Conservation (phyloP, 495 filamentous ascomycete genomes). For the Penicillium diatomitis region DNA sequence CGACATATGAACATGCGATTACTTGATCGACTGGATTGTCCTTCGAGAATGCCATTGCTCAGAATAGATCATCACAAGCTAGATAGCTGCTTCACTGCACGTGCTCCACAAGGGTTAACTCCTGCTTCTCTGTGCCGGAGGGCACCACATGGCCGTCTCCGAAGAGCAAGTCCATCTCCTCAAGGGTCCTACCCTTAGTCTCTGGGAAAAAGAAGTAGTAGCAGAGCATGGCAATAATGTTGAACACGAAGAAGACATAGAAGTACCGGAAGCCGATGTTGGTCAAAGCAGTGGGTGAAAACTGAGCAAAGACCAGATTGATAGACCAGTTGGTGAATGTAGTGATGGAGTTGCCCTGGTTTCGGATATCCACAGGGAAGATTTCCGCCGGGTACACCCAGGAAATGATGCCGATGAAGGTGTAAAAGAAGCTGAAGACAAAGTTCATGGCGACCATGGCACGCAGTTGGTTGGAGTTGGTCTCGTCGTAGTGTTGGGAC, state of each 20-base stretch:
- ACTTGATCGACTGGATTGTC: neutral
- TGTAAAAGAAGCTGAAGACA: conserved; percentile 42
- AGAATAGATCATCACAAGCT: neutral
- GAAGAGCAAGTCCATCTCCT: conserved; percentile 47
- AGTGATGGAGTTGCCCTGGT: conserved; percentile 39
- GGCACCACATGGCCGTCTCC: conserved; percentile 17
- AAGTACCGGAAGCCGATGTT: conserved; percentile 40
- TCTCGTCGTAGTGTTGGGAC: conserved; percentile 14
- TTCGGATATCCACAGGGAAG: conserved; percentile 42
- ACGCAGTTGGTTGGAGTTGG: conserved; percentile 26
- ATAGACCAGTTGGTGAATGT: conserved; percentile 44
- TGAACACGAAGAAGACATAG: conserved; percentile 40
- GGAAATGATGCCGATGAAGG: conserved; percentile 41
- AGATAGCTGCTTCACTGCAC: neutral
- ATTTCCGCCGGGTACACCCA: conserved; percentile 51
- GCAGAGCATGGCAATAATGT: conserved; percentile 28
- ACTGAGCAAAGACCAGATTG: conserved; percentile 43
- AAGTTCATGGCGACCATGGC: conserved; percentile 43
- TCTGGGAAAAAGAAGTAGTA: conserved; percentile 41
- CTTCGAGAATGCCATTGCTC: neutral
- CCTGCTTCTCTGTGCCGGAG: neutral
- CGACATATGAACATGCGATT: neutral
- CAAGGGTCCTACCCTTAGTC: conserved; percentile 40
- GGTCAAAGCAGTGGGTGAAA: conserved; percentile 38
- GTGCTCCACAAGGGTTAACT: conserved; percentile 1